Evolutionary conservation across 2,329 filamentous ascomycete genomes (phyloP).

Genomic region (Trichoderma polysporum): DNA sequence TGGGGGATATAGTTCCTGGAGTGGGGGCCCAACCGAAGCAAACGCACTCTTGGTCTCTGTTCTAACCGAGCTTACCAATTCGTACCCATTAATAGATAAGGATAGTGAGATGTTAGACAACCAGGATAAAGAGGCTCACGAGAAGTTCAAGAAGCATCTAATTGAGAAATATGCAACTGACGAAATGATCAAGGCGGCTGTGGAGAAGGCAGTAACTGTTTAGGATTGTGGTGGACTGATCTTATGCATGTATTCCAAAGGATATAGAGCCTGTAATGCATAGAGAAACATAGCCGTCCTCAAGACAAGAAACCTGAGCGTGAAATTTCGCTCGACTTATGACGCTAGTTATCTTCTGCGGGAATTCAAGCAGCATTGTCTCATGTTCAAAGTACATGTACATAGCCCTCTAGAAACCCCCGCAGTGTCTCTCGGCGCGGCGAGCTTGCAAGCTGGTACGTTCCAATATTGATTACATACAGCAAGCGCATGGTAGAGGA

Average conservation of each 20-base stretch:
- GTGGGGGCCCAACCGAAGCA: not conserved
- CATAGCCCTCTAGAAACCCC: too few relatives aligned
- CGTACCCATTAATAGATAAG: not conserved
- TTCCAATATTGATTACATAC: too few relatives aligned
- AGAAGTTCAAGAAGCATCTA: conserved; percentile 1
- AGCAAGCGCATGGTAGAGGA: too few relatives aligned
- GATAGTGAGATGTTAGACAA: conserved; percentile 1
- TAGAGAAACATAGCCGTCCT: not conserved
- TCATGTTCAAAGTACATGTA: too few relatives aligned
- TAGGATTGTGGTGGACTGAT: not conserved
- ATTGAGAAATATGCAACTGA: conserved; percentile 10
- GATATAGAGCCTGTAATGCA: not conserved
- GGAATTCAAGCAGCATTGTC: not conserved
- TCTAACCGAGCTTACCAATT: not conserved
- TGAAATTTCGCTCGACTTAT: not conserved
- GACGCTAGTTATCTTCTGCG: not conserved
- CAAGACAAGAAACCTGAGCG: not conserved
- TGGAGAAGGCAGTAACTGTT: not conserved
- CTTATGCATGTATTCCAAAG: not conserved
- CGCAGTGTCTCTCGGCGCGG: too few relatives aligned
- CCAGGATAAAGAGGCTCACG: not conserved
- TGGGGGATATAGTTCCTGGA: not conserved
- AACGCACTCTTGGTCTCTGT: conserved; percentile 12
- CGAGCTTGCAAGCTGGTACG: too few relatives aligned
- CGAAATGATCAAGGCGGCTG: not conserved